Evolutionary conservation across 768 basidiomycete species (phyloP).

Genomic region (Obba rivulosa): DNA sequence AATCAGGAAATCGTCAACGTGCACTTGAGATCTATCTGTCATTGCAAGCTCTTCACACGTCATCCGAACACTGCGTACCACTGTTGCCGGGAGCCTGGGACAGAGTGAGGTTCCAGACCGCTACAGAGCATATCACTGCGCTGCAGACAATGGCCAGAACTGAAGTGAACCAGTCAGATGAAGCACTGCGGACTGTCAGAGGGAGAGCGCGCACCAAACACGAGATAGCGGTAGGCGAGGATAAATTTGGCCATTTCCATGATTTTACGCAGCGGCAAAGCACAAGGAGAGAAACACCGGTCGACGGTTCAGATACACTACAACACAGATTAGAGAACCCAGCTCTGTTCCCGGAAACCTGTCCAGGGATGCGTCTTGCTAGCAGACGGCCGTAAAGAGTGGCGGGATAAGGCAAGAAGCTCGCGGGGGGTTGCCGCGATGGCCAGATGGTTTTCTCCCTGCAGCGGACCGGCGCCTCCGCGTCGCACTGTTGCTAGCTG

Average conservation of each 20-base stretch:
- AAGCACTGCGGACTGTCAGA: no score
- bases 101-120: slow-evolving; percentile 66
- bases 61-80: slow-evolving; percentile 4
- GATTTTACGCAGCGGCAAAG: slow-evolving; percentile 17
- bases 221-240: slow-evolving; percentile 48
- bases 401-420: no score
- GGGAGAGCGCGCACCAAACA: slow-evolving; percentile 50
- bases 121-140: slow-evolving; percentile 57
- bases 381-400: no score
- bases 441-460: no score
- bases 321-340: slow-evolving; percentile 17
- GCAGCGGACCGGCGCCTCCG: no score
- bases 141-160: slow-evolving; percentile 59
- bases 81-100: slow-evolving; percentile 30
- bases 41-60: not conserved
- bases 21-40: slow-evolving; percentile 23
- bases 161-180: slow-evolving; percentile 19
- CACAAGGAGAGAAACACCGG: slow-evolving; percentile 24
- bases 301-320: slow-evolving; percentile 25
- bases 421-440: no score
- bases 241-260: slow-evolving; percentile 38
- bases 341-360: slow-evolving; percentile 27
- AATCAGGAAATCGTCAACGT: slow-evolving; percentile 55
- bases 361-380: slow-evolving; percentile 21
- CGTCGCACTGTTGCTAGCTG: no score